Evolutionary conservation across 2,329 filamentous ascomycete species (phyloP).

Genomic region (Talaromyces pinophilus): DNA sequence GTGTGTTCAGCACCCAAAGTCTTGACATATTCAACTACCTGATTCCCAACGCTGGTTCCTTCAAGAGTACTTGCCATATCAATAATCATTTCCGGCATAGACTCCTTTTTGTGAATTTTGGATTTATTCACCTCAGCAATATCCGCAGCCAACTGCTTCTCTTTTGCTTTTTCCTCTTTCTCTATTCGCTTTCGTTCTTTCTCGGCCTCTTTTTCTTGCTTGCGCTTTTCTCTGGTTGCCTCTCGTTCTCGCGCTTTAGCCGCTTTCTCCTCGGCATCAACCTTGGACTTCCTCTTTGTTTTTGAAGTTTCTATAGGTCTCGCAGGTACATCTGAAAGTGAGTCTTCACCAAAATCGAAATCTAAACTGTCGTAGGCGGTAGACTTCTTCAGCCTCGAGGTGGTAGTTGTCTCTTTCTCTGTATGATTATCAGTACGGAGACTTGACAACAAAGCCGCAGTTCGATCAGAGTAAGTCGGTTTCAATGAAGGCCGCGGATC

Average conservation of each 20-base stretch:
- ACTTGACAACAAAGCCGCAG: constrained; percentile 42
- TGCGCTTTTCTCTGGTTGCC: constrained; percentile 48
- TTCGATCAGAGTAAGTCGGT: constrained; percentile 41
- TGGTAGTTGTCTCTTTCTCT: constrained; percentile 9
- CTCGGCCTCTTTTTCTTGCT: constrained; percentile 44
- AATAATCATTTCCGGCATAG: constrained; percentile 75
- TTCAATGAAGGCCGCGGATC: constrained; percentile 25
- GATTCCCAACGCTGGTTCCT: constrained; percentile 46
- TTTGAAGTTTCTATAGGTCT: constrained; percentile 25
- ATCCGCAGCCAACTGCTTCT: constrained; percentile 66
- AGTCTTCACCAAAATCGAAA: constrained; percentile 34
- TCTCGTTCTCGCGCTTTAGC: constrained; percentile 59
- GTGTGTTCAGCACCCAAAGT: constrained; percentile 44
- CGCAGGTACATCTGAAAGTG: constrained; percentile 47
- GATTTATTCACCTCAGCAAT: constrained; percentile 73
- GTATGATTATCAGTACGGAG: constrained; percentile 27
- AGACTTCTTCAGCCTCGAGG: constrained; percentile 2
- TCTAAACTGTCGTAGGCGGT: not conserved
- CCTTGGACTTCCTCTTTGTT: constrained; percentile 47
- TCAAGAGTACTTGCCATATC: constrained; percentile 64
- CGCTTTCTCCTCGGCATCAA: constrained; percentile 43
- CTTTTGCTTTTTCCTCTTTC: constrained; percentile 59
- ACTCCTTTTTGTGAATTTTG: constrained; percentile 71
- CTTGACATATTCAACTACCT: constrained; percentile 47
- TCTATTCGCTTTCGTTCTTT: constrained; percentile 50